Base-by-base conservation (phyloP, 2,329 filamentous ascomycete species). In the Fusarium fracticaudum region DNA sequence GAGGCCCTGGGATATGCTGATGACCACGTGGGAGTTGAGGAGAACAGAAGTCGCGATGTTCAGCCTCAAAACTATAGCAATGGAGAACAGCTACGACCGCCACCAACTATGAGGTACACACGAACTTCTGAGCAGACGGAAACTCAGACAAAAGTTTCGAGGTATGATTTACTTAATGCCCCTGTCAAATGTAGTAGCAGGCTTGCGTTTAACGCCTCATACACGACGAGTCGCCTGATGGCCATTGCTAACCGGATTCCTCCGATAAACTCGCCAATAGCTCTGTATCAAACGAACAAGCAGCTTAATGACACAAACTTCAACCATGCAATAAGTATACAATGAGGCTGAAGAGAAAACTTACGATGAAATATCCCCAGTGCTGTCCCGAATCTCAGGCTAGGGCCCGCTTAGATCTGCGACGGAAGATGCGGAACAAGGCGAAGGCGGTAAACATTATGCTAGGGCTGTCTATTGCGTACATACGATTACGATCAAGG, bases 351-450 rank as follows among this genome's bases (percentile, higher is more conserved):
- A 66, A 66, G n/a, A 57, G 45, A 43, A 71, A 74, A 77, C 76
- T 73, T 77, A 78, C 74, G 71, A 78, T 69, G 44, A 67, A 67
- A 67, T 63, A 58, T n/a, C 37, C 18, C 29, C 43, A 72, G 59
- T 47, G 38, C 41, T 48, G 64, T 74, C 64, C 72, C 68, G 72
- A 69, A 51, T 59, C 60, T 60, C 45, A 65, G 63, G 67, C 63
- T 62, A 72, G 67, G 65, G 59, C 63, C 71, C 71, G 72, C 72
- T 69, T 57, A 74, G 72, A 74, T 74, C 72, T 69, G 53, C 47
- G 59, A 74, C 64, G 50, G 57, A 70, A 70, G 67, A 58, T 66
- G 67, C 59, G 67, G 71, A 74, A 74, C 43, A 74, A 62, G 48
- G 60, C 50, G 67, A 60, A 71, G 48, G 68, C 64, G 72, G 72